phyloP scores from a whole-genome alignment of 2,329 filamentous ascomycete genomes.

The Amauroascus niger region DNA sequence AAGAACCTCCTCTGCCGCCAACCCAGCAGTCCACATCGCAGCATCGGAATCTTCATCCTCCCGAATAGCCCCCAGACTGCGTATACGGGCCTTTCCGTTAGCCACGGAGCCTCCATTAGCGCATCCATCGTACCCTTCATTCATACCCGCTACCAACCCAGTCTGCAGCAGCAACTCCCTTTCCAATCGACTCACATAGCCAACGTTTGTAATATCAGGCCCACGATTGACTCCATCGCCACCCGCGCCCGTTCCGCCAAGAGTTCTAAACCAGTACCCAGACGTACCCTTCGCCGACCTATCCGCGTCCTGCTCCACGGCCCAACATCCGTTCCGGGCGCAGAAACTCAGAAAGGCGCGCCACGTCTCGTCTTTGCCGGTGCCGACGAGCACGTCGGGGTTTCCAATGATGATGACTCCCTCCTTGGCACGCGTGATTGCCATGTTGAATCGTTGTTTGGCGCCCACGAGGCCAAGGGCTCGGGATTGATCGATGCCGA shows the following conservation, averaged over 20 bases:
- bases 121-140: conserved; percentile 15
- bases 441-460: conserved; percentile 37
- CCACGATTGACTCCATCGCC: conserved; percentile 3
- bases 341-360: conserved; percentile 31
- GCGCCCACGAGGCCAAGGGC: conserved; percentile 31
- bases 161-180: conserved; percentile 22
- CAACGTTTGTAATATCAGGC: conserved; percentile 18
- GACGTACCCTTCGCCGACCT: conserved; percentile 1
- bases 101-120: conserved; percentile 13
- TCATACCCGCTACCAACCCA: conserved; percentile 8
- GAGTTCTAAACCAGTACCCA: neutral
- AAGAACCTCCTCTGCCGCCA: conserved; percentile 17
- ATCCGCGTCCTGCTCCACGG: neutral
- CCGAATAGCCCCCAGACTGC: neutral
- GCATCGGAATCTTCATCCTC: conserved; percentile 15
- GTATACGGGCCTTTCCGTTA: neutral
- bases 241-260: neutral
- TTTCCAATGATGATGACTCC: conserved; percentile 37
- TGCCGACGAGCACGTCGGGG: conserved; percentile 28
- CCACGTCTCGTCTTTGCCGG: conserved; percentile 31
- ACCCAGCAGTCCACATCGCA: conserved; percentile 17
- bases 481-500: conserved; percentile 18
- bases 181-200: conserved; percentile 22
- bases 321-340: conserved; percentile 29
- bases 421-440: conserved; percentile 38